Evolutionary conservation across 2,329 filamentous ascomycete genomes (phyloP), one percentile per base, ranked within the genome.

Genomic region (Aureobasidium vineae): DNA sequence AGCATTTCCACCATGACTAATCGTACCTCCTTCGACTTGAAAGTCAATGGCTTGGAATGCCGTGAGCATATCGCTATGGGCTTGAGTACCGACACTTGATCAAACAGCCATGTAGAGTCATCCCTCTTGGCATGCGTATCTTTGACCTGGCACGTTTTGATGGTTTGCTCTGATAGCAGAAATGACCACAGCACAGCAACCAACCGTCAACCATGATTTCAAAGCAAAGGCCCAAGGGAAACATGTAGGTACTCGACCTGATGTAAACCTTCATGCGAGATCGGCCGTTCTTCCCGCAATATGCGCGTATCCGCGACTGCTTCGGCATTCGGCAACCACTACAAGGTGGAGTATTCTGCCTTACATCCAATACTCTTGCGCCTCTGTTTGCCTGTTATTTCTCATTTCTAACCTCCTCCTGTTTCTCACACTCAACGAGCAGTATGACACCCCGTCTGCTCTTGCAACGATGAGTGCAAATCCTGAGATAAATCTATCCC

Each of bases 401-500:
- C 11, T 2, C 15, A 21, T 26, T 5, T 23, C 7, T 13, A n/a
- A 5, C 8, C 16, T 36, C 5, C 11, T 23, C 36, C 43, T 61
- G 38, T 47, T 36, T 47, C n/a, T 31, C 43, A 11, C 28, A 4
- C 11, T 13, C 21, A 2, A 49, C 3, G 15, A 61, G 23, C 45
- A 31, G 45, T 31, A 63, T 63, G 59, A 63, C 11, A 28, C 7
- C 10, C 5, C 10, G 26, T 10, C 45, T 40, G 23, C 59, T 63
- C 33, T 41, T n/a, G 43, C 23, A 36, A 63, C 61, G 23, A 64
- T 54, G 49, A 64, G 47, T 13, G 64, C 43, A 31, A 54, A 60
- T 26, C 53, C 64, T 52, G 64, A 66, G 45, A 60, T 66, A n/a
- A 31, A 66, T 15, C 45, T 60, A 38, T 31, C 63, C 19, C 52